phyloP scores from a whole-genome alignment of 805 yeast genomes.

The Candida schatavii region DNA sequence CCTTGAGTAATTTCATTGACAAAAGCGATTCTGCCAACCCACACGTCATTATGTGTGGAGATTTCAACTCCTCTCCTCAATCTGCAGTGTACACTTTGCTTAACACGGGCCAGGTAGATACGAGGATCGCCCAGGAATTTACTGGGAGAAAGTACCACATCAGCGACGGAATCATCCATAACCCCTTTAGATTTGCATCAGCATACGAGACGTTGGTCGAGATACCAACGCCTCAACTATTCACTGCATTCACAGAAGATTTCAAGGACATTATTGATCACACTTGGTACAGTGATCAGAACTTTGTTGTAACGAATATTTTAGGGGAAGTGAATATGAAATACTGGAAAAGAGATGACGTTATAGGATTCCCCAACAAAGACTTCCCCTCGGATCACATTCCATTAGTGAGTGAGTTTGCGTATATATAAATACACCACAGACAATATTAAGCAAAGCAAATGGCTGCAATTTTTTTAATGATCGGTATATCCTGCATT shows the following conservation, averaged over 20 bases:
- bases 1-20: constrained; percentile 11
- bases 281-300: constrained; percentile 48
- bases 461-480: no score
- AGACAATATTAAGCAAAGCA: not conserved
- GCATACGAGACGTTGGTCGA: constrained; percentile 17
- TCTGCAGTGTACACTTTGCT: constrained; percentile 49
- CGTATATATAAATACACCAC: constrained; percentile 8
- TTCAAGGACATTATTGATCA: constrained; percentile 56
- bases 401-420: constrained; percentile 31
- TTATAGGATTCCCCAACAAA: constrained; percentile 51
- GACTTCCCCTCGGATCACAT: constrained; percentile 59
- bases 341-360: constrained; percentile 22
- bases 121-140: constrained; percentile 11
- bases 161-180: constrained; percentile 10
- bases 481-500: not conserved
- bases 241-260: constrained; percentile 43
- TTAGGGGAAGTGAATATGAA: constrained; percentile 47
- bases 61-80: constrained; percentile 50
- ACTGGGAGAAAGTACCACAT: constrained; percentile 12
- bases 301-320: constrained; percentile 40
- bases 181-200: constrained; percentile 14
- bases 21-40: constrained; percentile 12
- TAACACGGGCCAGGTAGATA: constrained; percentile 20
- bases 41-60: constrained; percentile 50
- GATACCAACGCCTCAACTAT: constrained; percentile 1